Conservation (phyloP, 2,329 filamentous ascomycete species). For the Metarhizium anisopliae region DNA sequence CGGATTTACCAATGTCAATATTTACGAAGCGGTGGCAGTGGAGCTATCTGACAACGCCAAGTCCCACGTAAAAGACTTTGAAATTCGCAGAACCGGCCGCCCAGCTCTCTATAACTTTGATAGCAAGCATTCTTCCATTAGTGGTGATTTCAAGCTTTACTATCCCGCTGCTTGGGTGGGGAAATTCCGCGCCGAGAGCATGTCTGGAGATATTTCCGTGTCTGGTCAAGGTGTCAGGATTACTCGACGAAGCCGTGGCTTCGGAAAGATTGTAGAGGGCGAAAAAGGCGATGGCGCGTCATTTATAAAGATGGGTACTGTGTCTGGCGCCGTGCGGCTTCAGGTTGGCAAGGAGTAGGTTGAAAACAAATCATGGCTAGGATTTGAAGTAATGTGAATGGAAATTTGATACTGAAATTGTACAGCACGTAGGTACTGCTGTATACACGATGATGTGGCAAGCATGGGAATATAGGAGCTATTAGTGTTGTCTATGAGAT, state of each 20-base stretch:
- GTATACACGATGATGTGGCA: too few relatives aligned
- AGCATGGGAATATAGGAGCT: too few relatives aligned
- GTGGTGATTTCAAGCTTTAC: slow-evolving; percentile 30
- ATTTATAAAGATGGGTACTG: slow-evolving; percentile 18
- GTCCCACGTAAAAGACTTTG: not conserved
- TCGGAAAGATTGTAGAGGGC: slow-evolving; percentile 24
- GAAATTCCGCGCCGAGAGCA: slow-evolving; percentile 26
- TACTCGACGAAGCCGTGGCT: slow-evolving; percentile 21
- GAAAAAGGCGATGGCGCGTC: slow-evolving; percentile 32
- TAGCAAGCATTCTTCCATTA: slow-evolving; percentile 34
- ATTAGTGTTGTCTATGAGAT: too few relatives aligned
- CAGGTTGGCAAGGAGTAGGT: slow-evolving; percentile 15
- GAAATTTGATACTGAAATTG: too few relatives aligned
- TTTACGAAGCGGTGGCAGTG: slow-evolving; percentile 31
- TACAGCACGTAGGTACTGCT: too few relatives aligned
- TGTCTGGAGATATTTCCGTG: slow-evolving; percentile 30
- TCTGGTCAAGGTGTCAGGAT: slow-evolving; percentile 34
- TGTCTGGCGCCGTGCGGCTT: slow-evolving; percentile 21
- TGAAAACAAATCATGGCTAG: too few relatives aligned
- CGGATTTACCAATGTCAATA: slow-evolving; percentile 27
- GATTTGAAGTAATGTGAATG: too few relatives aligned
- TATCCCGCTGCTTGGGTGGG: slow-evolving; percentile 45
- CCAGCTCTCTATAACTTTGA: slow-evolving; percentile 26
- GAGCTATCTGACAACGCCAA: slow-evolving; percentile 3
- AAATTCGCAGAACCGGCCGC: slow-evolving; percentile 8